Percentiles rank a stretch among this genome's conserved stretches.
phyloP scores from a whole-genome alignment of 75 land plant species.

The Cupressus sempervirens region DNA sequence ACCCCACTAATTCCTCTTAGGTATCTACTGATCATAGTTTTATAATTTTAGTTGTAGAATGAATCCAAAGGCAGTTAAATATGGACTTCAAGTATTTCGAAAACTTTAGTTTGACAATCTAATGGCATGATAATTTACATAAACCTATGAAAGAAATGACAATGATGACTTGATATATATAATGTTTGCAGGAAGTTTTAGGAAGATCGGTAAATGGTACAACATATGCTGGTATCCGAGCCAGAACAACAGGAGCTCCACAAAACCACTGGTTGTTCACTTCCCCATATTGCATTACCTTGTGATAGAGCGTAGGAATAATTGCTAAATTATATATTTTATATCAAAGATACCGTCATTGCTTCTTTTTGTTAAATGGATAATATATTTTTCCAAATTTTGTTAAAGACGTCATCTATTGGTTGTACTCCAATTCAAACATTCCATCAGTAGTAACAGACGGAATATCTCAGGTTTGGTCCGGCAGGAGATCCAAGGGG shows the following conservation, averaged over 20 bases:
- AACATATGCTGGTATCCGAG: slow-evolving; percentile 92
- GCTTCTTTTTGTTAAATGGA: not conserved
- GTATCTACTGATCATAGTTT: not conserved
- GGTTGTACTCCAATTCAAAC: not conserved
- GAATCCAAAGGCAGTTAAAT: not conserved
- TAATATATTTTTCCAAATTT: not conserved
- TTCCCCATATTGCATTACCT: not conserved
- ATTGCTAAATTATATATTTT: not conserved
- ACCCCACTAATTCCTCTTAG: not conserved
- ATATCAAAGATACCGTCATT: not conserved
- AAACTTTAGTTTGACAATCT: not conserved
- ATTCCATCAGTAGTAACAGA: slow-evolving; percentile 5
- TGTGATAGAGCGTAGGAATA: too few species aligned
- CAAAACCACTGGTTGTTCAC: slow-evolving; percentile 88
- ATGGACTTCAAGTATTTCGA: not conserved
- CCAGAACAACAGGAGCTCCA: slow-evolving; percentile 98
- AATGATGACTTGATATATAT: not conserved
- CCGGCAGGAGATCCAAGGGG: slow-evolving; percentile 99
- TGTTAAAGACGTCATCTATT: not conserved
- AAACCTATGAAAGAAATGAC: not conserved
- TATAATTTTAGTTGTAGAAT: not conserved
- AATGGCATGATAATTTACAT: not conserved
- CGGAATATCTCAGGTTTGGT: slow-evolving; percentile 71
- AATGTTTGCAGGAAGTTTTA: slow-evolving; percentile 66
- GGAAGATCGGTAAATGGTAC: slow-evolving; percentile 92